Percentiles rank a stretch among this genome's conserved stretches.
These are phyloP conservation scores for Lentinula sp. DNA, from an alignment of 768 basidiomycete genomes.

Conservation along the genomic window DNA sequence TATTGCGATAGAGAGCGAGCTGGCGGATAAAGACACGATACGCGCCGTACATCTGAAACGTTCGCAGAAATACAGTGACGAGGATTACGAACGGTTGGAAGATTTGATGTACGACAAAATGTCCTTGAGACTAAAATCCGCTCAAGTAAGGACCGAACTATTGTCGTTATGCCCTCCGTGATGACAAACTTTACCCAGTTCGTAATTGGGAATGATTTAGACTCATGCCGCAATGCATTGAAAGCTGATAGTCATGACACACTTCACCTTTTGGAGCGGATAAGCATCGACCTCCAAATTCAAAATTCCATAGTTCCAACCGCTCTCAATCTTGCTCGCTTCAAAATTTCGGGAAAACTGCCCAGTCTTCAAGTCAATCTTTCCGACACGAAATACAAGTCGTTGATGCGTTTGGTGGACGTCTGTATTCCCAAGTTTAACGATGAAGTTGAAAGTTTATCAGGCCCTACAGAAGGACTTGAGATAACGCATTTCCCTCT, in stretches of 20 bases:
- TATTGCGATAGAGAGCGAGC: conserved; percentile 86
- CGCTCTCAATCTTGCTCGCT: conserved; percentile 73
- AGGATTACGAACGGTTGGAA: conserved; percentile 82
- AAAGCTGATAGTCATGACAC: conserved; percentile 46
- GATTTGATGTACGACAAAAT: conserved; percentile 95
- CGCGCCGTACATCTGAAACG: conserved; percentile 77
- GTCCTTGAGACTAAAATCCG: conserved; percentile 73
- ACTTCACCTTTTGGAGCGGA: conserved; percentile 87
- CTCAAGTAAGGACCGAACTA: conserved; percentile 60
- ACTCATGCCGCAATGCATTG: conserved; percentile 78
- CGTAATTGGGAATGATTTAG: conserved; percentile 78
- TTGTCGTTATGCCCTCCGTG: neutral
- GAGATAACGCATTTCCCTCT: conserved; percentile 40
- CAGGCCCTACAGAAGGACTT: conserved; percentile 9
- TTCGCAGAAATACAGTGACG: conserved; percentile 77
- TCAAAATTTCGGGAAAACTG: conserved; percentile 87
- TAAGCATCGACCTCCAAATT: conserved; percentile 82
- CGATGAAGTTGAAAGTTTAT: conserved; percentile 16
- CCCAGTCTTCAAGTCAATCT: conserved; percentile 87
- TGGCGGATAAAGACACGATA: conserved; percentile 79
- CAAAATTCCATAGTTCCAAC: conserved; percentile 91
- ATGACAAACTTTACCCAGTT: conserved; percentile 49
- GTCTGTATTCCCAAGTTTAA: conserved; percentile 82
- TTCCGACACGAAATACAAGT: conserved; percentile 87
- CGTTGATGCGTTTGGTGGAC: conserved; percentile 88